Conservation (phyloP, 768 basidiomycete genomes). For the Boletus reticulatus region DNA sequence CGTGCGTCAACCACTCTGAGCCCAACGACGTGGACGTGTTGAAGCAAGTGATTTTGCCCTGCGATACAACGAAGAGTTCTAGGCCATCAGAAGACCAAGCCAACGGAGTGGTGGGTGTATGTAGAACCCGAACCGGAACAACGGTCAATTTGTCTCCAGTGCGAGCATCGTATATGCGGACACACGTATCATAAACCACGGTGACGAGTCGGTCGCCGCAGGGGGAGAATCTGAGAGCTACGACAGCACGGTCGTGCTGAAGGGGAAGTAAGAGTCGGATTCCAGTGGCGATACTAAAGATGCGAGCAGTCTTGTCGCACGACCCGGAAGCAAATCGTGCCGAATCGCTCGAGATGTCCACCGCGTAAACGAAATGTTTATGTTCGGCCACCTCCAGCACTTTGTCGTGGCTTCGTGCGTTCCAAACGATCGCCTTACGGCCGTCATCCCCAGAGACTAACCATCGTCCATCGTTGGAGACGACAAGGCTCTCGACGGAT, state of each 20-base stretch:
- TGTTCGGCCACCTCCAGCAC: not conserved
- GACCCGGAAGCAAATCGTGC: not conserved
- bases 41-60: not conserved
- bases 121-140: not conserved
- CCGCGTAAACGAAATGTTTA: not conserved
- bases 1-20: not conserved
- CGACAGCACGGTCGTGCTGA: not conserved
- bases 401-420: no score
- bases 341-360: not conserved
- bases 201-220: not conserved
- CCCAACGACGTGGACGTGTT: not conserved
- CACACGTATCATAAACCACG: not conserved
- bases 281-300: not conserved
- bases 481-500: not conserved
- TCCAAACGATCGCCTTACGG: not conserved
- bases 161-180: not conserved
- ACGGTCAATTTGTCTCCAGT: not conserved
- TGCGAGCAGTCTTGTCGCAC: not conserved
- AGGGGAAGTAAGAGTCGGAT: not conserved
- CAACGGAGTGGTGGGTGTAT: not conserved
- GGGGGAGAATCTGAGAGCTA: not conserved
- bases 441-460: not conserved
- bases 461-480: not conserved
- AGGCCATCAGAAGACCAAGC: not conserved
- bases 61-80: not conserved